Conservation (phyloP, 2,329 filamentous ascomycete species). For the Colletotrichum higginsianum region DNA sequence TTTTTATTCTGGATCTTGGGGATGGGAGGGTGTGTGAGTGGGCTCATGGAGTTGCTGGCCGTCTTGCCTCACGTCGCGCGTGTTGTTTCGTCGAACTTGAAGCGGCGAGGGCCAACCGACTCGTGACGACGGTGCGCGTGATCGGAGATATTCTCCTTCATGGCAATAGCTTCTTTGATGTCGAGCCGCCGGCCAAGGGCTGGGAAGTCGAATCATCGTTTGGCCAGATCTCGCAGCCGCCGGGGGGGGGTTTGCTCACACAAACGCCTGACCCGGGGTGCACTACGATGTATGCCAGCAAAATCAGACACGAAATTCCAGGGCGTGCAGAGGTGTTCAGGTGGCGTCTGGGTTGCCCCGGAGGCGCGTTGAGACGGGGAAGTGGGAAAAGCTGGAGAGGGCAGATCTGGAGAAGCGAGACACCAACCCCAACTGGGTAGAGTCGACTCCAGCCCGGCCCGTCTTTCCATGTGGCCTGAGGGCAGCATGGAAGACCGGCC, state of each 20-base stretch:
- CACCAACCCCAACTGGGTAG: slow-evolving; percentile 23
- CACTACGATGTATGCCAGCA: too few relatives aligned
- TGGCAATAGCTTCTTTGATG: slow-evolving; percentile 20
- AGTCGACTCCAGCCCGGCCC: slow-evolving; percentile 28
- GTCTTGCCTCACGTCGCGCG: slow-evolving; percentile 28
- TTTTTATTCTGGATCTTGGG: slow-evolving; percentile 34
- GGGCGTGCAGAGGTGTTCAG: not conserved
- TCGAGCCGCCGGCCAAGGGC: not conserved
- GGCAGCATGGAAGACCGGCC: not conserved
- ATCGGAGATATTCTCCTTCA: slow-evolving; percentile 10
- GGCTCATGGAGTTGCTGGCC: slow-evolving; percentile 40
- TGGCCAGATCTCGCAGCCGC: not conserved
- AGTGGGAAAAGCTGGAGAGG: slow-evolving; percentile 20
- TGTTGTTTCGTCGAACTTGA: slow-evolving; percentile 2
- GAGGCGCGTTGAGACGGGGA: slow-evolving; percentile 8
- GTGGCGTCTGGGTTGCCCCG: slow-evolving; percentile 23
- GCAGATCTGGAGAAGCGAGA: slow-evolving; percentile 32
- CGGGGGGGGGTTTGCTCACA: not conserved
- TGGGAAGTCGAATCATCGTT: slow-evolving; percentile 9
- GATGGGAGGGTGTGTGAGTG: slow-evolving; percentile 30
- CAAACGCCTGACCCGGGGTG: too few relatives aligned
- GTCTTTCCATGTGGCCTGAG: slow-evolving; percentile 41
- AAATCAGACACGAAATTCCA: slow-evolving; percentile 19
- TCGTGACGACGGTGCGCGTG: not conserved
- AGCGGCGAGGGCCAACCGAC: not conserved